Evolutionary conservation across 768 basidiomycete species (phyloP).

Genomic region (Mycena belliarum): DNA sequence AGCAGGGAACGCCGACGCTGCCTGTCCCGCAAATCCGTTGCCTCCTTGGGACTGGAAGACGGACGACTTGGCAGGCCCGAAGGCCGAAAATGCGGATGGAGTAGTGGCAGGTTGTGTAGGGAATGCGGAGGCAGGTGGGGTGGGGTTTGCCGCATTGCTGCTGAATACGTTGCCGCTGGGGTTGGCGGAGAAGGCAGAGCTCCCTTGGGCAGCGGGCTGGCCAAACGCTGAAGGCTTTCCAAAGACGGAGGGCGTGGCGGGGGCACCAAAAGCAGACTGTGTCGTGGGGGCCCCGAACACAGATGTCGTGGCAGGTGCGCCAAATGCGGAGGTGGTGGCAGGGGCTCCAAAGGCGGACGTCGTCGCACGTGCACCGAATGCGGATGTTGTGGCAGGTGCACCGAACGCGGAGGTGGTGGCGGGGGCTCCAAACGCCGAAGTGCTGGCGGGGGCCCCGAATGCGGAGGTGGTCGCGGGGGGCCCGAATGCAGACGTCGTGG

Average conservation of each 20-base stretch:
- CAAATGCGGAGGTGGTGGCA: background rate
- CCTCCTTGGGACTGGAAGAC: slow-evolving; percentile 38
- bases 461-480: slow-evolving; percentile 21
- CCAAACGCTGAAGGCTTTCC: slow-evolving; percentile 39
- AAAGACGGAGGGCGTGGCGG: slow-evolving; percentile 11
- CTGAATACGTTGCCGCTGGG: slow-evolving; percentile 1
- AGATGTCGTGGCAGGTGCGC: slow-evolving; percentile 1
- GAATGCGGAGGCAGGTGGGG: slow-evolving; percentile 33
- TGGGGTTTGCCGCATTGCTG: slow-evolving; percentile 9
- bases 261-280: slow-evolving; percentile 10
- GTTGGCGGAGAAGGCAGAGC: background rate
- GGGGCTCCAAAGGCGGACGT: background rate
- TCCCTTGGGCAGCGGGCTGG: background rate
- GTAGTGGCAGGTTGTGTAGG: slow-evolving; percentile 23
- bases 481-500: slow-evolving; percentile 11
- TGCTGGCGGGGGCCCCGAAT: slow-evolving; percentile 23
- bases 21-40: background rate
- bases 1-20: background rate
- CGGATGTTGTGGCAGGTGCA: background rate
- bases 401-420: background rate
- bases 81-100: slow-evolving; percentile 35
- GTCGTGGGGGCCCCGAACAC: slow-evolving; percentile 25
- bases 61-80: slow-evolving; percentile 31
- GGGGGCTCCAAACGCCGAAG: too few species aligned
- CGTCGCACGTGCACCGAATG: background rate